Evolutionary conservation across 371 early-diverging fungal species (phyloP).

Genomic region (Chytridium lagenaria): DNA sequence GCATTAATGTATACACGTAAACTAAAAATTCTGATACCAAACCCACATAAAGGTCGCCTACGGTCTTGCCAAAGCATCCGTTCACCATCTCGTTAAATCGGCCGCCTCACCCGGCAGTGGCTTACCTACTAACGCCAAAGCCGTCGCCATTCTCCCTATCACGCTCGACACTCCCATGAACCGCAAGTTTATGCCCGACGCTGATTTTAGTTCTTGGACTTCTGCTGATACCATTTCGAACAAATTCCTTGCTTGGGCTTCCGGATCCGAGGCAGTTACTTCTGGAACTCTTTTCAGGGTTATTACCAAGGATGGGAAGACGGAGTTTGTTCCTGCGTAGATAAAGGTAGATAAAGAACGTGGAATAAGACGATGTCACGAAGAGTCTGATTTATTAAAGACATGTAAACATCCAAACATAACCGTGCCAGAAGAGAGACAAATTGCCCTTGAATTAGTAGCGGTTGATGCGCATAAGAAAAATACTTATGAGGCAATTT

Average conservation of each 20-base stretch:
- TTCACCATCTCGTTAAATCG: slow-evolving; percentile 87
- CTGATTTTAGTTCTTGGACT: slow-evolving; percentile 90
- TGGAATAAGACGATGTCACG: too few species aligned
- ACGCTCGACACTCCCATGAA: slow-evolving; percentile 95
- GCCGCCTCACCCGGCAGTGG: slow-evolving; percentile 78
- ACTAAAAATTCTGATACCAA: not conserved
- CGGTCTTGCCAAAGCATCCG: slow-evolving; percentile 93
- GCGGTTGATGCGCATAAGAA: too few species aligned
- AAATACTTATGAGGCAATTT: too few species aligned
- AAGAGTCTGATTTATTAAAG: too few species aligned
- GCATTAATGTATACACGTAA: not conserved
- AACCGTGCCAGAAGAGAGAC: too few species aligned
- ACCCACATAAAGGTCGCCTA: too few species aligned
- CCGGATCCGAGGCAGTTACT: slow-evolving; percentile 30
- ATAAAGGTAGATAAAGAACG: too few species aligned
- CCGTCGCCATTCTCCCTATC: slow-evolving; percentile 59
- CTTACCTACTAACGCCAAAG: slow-evolving; percentile 73
- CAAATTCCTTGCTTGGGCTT: slow-evolving; percentile 41
- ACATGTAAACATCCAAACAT: too few species aligned
- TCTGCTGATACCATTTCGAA: slow-evolving; percentile 74
- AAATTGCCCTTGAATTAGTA: too few species aligned
- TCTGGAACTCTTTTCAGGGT: slow-evolving; percentile 35
- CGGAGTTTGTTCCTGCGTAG: slow-evolving; percentile 27
- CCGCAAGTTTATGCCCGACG: slow-evolving; percentile 85
- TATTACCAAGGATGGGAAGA: slow-evolving; percentile 34